Evolutionary conservation across 352 stramenopile species (phyloP).

Genomic region (Pythium rhizo-oryzae): DNA sequence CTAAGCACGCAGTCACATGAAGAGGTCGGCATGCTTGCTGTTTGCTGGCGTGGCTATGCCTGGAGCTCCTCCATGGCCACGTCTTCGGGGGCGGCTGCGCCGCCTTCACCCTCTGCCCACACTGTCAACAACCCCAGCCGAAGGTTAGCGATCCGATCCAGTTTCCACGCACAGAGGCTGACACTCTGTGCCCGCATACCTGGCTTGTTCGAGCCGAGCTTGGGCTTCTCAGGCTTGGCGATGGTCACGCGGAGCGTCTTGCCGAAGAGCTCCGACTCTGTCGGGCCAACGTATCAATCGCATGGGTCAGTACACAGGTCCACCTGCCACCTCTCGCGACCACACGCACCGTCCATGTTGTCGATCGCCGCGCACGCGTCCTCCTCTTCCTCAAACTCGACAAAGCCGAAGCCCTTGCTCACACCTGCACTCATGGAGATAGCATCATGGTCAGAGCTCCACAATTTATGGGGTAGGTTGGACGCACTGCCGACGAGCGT

Average conservation of each 20-base stretch:
- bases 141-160: too few species aligned
- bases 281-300: background rate
- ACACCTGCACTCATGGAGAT: constrained; percentile 36
- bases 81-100: constrained; percentile 19
- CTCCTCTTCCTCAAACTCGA: constrained; percentile 91
- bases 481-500: constrained; percentile 26
- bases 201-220: constrained; percentile 79
- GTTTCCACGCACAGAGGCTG: background rate
- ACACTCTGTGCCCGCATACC: constrained; percentile 38
- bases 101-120: constrained; percentile 57
- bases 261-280: constrained; percentile 92
- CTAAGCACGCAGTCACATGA: too few species aligned
- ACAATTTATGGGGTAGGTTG: background rate
- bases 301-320: background rate
- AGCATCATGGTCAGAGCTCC: too few species aligned
- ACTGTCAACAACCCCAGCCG: constrained; percentile 36
- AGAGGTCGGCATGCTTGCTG: too few species aligned
- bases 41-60: constrained; percentile 1
- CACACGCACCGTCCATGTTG: constrained; percentile 92
- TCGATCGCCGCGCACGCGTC: constrained; percentile 93
- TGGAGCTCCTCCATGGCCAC: constrained; percentile 19
- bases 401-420: constrained; percentile 94
- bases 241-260: constrained; percentile 92
- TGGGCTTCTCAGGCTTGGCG: constrained; percentile 82
- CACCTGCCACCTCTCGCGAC: background rate